Evolutionary conservation across 2,329 filamentous ascomycete species (phyloP), one percentile per base, ranked within the genome.

Genomic region (Monilinia polystroma): DNA sequence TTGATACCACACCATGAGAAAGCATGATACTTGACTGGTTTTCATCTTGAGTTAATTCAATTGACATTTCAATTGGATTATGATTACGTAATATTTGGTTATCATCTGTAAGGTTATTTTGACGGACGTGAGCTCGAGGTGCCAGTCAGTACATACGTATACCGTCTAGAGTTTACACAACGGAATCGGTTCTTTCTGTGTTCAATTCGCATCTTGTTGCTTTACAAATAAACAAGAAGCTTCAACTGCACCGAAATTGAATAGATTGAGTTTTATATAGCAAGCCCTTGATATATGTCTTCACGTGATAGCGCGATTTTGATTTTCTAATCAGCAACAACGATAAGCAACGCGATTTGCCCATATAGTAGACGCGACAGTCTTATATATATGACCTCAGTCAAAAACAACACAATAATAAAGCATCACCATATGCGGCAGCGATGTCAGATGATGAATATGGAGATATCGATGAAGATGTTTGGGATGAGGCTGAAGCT

Each of bases 391-490:
- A 51, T 26, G 45, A 18, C 32, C 5, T 8, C 14, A 7, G 4
- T 18, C 14, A 51, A 51, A 41, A 16, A 41, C 45, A 23, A 35
- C 14, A 62, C 26, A 20, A 2, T n/a, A 62, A 8, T n/a, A 51
- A 26, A 26, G 2, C 12, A 60, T 43, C 47, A n/a, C 49, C 20
- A 51, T 38, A 51, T 35, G 53, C n/a, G 29, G 32, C 63, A 49
- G 41, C 38, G 20, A 66, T 66, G 65, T 63, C 57, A 18, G 66
- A 65, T 45, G 47, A 67, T 45, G 66, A 67, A 38, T 67, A 65
- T 64, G 66, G 66, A 53, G 66, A 64, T 43, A 65, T 67, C 11
- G 60, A 58, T 41, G 62, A 64, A n/a, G 62, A 65, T 43, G 35
- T 58, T 38, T 67, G 53, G 54, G 38, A 64, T 38, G 47, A 65